Conservation (phyloP, 2,329 filamentous ascomycete genomes). For the Aureobasidium zeae region DNA sequence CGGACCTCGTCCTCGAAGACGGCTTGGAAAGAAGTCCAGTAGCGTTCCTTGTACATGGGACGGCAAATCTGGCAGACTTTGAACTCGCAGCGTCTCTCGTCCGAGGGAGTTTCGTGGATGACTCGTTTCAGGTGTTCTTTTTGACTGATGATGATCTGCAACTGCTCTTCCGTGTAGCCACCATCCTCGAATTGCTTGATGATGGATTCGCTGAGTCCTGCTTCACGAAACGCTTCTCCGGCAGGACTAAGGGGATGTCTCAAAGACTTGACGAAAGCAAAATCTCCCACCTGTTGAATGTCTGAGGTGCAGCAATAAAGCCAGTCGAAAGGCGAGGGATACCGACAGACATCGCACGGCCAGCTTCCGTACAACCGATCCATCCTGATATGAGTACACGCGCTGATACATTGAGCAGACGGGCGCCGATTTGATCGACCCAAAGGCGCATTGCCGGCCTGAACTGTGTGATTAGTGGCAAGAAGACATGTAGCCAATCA, state of each 20-base stretch:
- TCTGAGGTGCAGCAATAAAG: slow-evolving; percentile 67
- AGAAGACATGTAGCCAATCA: not conserved
- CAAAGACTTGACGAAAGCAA: not conserved
- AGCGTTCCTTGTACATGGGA: slow-evolving; percentile 40
- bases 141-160: slow-evolving; percentile 34
- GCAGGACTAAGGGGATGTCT: slow-evolving; percentile 2
- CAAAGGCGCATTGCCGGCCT: not conserved
- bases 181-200: slow-evolving; percentile 34
- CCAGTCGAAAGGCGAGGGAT: slow-evolving; percentile 54
- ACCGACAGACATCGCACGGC: slow-evolving; percentile 51
- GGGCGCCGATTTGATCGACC: not conserved
- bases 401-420: slow-evolving; percentile 17
- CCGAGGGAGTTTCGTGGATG: slow-evolving; percentile 15
- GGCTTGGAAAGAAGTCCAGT: slow-evolving; percentile 37
- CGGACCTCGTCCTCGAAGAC: slow-evolving; percentile 32
- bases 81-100: slow-evolving; percentile 31
- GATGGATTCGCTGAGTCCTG: slow-evolving; percentile 33
- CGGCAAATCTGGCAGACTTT: slow-evolving; percentile 43
- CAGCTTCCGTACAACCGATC: slow-evolving; percentile 51
- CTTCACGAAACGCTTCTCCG: slow-evolving; percentile 15
- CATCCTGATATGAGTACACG: slow-evolving; percentile 62
- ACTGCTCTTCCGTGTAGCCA: slow-evolving; percentile 36
- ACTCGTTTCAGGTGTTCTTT: slow-evolving; percentile 29
- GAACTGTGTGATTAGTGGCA: not conserved
- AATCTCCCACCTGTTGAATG: slow-evolving; percentile 4